These are phyloP conservation scores for Prunus armeniaca DNA, from an alignment of 306 rosid genomes.

Conservation along the genomic window DNA sequence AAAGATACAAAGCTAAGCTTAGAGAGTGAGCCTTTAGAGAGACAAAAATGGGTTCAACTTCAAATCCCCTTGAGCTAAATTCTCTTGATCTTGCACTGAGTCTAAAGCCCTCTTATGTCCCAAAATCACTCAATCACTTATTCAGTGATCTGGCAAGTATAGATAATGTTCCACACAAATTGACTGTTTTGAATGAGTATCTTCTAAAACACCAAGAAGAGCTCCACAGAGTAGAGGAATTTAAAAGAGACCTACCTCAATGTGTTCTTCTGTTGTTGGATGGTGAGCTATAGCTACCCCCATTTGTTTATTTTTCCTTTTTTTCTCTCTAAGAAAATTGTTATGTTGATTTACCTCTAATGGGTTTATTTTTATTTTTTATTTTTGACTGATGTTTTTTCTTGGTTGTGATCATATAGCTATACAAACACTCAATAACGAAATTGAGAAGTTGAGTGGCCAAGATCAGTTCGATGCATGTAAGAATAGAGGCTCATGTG, in stretches of 20 bases:
- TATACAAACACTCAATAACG: neutral
- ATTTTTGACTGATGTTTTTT: neutral
- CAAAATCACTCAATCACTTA: slow-evolving; percentile 15
- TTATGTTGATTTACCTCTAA: neutral
- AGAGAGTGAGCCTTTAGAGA: neutral
- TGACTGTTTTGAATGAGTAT: slow-evolving; percentile 1
- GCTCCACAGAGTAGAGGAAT: neutral
- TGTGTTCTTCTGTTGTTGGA: slow-evolving; percentile 17
- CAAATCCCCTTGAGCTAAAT: neutral
- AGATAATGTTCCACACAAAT: neutral
- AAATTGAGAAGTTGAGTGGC: neutral
- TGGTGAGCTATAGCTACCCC: neutral
- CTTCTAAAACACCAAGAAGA: slow-evolving; percentile 15
- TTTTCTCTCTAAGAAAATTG: neutral
- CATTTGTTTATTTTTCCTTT: neutral
- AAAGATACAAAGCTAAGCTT: neutral
- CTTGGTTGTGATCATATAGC: neutral
- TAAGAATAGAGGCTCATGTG: neutral
- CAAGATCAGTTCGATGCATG: no score
- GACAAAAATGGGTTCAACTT: slow-evolving; percentile 2
- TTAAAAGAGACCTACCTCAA: neutral
- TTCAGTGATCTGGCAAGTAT: neutral
- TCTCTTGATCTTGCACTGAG: slow-evolving; percentile 6
- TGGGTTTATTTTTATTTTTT: neutral
- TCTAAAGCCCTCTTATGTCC: slow-evolving; percentile 9